phyloP scores from a whole-genome alignment of 805 yeast species.

The Candida morakotiae region DNA sequence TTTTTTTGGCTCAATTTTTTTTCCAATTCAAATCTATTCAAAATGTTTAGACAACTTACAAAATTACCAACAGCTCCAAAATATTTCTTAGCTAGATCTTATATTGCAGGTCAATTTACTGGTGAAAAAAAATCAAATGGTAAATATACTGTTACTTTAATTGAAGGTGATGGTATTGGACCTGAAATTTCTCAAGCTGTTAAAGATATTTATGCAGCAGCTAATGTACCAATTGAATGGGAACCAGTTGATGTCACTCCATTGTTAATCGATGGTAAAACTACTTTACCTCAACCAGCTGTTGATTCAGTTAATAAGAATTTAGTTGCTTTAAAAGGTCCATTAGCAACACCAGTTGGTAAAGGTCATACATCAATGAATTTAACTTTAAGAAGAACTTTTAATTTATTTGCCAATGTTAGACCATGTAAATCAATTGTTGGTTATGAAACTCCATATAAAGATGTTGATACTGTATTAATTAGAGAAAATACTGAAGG shows the following conservation, averaged over 20 bases:
- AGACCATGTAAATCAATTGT: constrained; percentile 93
- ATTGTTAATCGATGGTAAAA: constrained; percentile 82
- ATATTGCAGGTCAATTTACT: constrained; percentile 63
- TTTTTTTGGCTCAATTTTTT: not conserved
- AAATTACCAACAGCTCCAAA: constrained; percentile 18
- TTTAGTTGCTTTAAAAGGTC: constrained; percentile 96
- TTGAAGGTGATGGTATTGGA: constrained; percentile 98
- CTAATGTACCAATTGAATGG: constrained; percentile 95
- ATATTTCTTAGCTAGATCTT: constrained; percentile 32
- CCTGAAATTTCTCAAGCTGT: constrained; percentile 93
- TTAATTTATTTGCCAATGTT: constrained; percentile 92
- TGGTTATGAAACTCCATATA: constrained; percentile 90
- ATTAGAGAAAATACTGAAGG: constrained; percentile 99
- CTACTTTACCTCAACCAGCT: constrained; percentile 89
- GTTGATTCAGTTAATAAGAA: constrained; percentile 89
- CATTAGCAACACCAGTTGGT: constrained; percentile 97
- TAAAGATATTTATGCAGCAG: constrained; percentile 88
- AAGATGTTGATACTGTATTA: constrained; percentile 87
- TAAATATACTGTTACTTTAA: constrained; percentile 87
- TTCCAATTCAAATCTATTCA: not conserved
- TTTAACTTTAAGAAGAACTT: constrained; percentile 95
- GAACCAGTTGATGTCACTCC: constrained; percentile 97
- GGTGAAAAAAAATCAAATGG: constrained; percentile 70
- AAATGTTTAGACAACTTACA: constrained; percentile 33
- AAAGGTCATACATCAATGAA: constrained; percentile 98